phyloP scores from a whole-genome alignment of 1,284 basidiomycete genomes.

The Boletus coffeatus region DNA sequence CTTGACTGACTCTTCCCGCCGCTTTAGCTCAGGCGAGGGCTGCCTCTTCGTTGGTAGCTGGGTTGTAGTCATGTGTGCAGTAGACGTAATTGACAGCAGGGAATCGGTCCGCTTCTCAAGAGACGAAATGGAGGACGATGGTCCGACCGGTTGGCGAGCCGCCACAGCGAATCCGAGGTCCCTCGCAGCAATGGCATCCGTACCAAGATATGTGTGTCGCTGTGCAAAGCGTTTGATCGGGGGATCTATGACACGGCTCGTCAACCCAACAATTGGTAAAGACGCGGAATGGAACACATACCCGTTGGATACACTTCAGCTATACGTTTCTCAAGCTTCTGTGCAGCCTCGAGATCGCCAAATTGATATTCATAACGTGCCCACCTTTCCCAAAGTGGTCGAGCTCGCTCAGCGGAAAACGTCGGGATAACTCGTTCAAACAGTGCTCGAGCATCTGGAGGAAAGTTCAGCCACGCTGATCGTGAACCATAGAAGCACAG shows the following conservation, averaged over 20 bases:
- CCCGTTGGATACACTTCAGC: slow-evolving; percentile 84
- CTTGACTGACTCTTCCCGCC: slow-evolving; percentile 38
- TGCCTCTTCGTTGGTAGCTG: slow-evolving; percentile 22
- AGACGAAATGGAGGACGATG: slow-evolving; percentile 25
- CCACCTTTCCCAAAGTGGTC: slow-evolving; percentile 94
- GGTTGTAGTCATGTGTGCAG: slow-evolving; percentile 24
- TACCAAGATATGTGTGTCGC: slow-evolving; percentile 81
- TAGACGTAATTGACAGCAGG: slow-evolving; percentile 35
- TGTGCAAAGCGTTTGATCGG: slow-evolving; percentile 91
- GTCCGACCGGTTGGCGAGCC: slow-evolving; percentile 32
- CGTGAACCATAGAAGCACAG: background rate
- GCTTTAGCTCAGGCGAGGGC: slow-evolving; percentile 34
- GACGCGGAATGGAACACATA: slow-evolving; percentile 29
- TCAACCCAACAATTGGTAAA: background rate
- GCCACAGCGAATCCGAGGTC: slow-evolving; percentile 78
- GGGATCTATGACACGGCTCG: slow-evolving; percentile 49
- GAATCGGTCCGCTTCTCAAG: slow-evolving; percentile 46
- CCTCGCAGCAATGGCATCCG: slow-evolving; percentile 86
- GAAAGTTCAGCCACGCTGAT: slow-evolving; percentile 2
- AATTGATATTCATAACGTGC: slow-evolving; percentile 93
- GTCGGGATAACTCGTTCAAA: slow-evolving; percentile 86
- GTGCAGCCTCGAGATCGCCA: slow-evolving; percentile 85
- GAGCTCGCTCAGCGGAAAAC: slow-evolving; percentile 76
- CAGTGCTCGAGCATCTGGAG: slow-evolving; percentile 85
- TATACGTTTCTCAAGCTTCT: slow-evolving; percentile 86